A percentile compares a stretch with the other conserved stretches of the same genome.
These are phyloP conservation scores for Clonostachys solani DNA, from an alignment of 2,329 filamentous ascomycete species.

Conservation along the genomic window DNA sequence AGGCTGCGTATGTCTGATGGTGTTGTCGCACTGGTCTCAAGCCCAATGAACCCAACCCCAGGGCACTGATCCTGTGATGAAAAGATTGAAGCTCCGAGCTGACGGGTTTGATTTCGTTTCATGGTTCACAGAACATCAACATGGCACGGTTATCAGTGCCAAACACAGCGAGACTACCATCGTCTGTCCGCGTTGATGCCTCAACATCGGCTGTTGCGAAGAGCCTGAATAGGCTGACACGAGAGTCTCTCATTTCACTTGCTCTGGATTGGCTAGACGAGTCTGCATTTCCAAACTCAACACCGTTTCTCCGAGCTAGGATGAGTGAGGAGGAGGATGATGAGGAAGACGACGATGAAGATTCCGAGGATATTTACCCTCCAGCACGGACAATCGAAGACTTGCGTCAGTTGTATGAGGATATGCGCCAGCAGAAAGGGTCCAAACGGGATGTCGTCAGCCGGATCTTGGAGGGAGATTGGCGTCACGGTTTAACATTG, in stretches of 20 bases:
- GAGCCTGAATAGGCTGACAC: constrained; percentile 65
- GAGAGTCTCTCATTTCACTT: constrained; percentile 66
- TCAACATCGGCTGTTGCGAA: constrained; percentile 62
- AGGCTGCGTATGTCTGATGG: too few relatives aligned
- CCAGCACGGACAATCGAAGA: constrained; percentile 61
- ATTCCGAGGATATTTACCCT: constrained; percentile 64
- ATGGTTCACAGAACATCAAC: not conserved
- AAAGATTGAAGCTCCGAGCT: too few relatives aligned
- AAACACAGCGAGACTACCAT: constrained; percentile 67
- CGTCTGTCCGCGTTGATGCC: constrained; percentile 63
- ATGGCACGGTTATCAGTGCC: constrained; percentile 63
- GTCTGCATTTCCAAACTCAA: constrained; percentile 53
- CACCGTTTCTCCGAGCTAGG: constrained; percentile 20
- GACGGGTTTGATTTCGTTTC: too few relatives aligned
- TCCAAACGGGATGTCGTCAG: constrained; percentile 59
- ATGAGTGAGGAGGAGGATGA: constrained; percentile 16
- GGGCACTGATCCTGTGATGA: too few relatives aligned
- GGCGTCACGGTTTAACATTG: constrained; percentile 59
- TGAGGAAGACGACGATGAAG: constrained; percentile 49
- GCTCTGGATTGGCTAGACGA: constrained; percentile 75
- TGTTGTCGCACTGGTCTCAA: too few relatives aligned
- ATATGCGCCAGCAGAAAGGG: constrained; percentile 56
- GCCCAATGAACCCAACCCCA: too few relatives aligned
- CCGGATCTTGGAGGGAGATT: constrained; percentile 63
- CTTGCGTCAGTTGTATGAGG: constrained; percentile 60